These are phyloP conservation scores for Colletotrichum sublineola DNA, from an alignment of 2,329 filamentous ascomycete genomes.

Conservation along the genomic window DNA sequence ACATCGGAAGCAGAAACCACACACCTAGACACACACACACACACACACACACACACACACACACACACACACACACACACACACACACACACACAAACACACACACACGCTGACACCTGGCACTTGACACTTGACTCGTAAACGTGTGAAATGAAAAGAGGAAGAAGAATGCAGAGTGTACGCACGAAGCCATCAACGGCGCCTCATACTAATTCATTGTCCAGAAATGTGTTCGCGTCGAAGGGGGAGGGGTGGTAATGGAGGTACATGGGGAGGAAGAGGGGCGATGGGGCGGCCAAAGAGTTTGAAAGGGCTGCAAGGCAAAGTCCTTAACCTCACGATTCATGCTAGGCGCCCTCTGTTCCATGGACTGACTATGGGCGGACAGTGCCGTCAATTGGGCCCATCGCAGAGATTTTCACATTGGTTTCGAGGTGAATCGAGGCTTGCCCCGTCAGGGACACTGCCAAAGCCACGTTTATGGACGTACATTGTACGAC, in stretches of 20 bases:
- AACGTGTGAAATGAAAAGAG: background rate
- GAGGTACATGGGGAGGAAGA: background rate
- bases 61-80: no score
- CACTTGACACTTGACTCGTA: background rate
- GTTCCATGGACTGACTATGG: background rate
- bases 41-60: background rate
- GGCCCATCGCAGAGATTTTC: background rate
- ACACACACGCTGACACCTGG: background rate
- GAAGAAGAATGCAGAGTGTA: background rate
- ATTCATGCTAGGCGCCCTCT: background rate
- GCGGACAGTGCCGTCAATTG: background rate
- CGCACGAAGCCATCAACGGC: background rate
- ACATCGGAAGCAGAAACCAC: background rate
- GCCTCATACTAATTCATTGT: background rate
- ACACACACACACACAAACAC: background rate
- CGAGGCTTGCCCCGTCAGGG: background rate
- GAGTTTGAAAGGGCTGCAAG: background rate
- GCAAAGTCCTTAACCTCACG: background rate
- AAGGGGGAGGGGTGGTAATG: background rate
- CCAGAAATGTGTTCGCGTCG: background rate
- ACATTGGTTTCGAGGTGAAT: background rate
- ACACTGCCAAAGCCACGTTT: background rate
- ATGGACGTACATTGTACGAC: background rate
- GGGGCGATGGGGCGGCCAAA: background rate
- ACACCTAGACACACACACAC: background rate